Base-by-base conservation (phyloP, 2,329 filamentous ascomycete genomes). In the Fonsecaea erecta region DNA sequence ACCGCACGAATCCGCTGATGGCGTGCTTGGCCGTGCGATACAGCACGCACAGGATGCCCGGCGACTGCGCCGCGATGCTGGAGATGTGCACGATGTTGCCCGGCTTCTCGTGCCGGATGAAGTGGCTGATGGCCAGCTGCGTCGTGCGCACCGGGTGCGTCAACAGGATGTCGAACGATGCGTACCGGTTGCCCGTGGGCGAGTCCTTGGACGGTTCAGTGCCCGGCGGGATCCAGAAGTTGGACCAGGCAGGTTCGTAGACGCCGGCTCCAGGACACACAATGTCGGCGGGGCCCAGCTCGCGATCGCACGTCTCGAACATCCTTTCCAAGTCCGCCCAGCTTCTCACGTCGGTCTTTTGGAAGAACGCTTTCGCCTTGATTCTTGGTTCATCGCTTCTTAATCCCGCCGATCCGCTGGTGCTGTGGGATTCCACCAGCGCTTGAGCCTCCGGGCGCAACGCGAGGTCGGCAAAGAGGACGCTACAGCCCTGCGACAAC, bases 171-270 rank as follows among this genome's bases (percentile, higher is more conserved):
- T 83, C 82, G 24, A 84, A 53, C 53, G 76, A 52, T 28, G 77
- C 76, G 68, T 82, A 83, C 58, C 79, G 75, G 18, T 51, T 34
- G 2, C 18, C 3, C 18, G 56, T 34, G 24, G 34, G 40, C 9
- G 11, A 16, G 43, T 30, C 77, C 77, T 6, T 76, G 74, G 52
- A 73, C 72, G 9, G 74, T 0, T 74, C 62, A 2, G 75, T 74
- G 14, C 79, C 78, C 1, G 81, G 81, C 7, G 81, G 79, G 30
- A 75, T 73, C 81, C 81, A 84, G 73, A 83, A 83, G 65, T 79
- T 81, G 24, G 76, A 80, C 74, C 77, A 83, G 51, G 77, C 72
- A 79, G 83, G 60, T 35, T 63, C 60, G 46, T 64, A 62, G 56
- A 81, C 71, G n/a, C 80, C 80, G 57, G 79, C 80, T 12, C 79